Conservation (phyloP, 768 basidiomycete species). For the Mycena capillaripes region DNA sequence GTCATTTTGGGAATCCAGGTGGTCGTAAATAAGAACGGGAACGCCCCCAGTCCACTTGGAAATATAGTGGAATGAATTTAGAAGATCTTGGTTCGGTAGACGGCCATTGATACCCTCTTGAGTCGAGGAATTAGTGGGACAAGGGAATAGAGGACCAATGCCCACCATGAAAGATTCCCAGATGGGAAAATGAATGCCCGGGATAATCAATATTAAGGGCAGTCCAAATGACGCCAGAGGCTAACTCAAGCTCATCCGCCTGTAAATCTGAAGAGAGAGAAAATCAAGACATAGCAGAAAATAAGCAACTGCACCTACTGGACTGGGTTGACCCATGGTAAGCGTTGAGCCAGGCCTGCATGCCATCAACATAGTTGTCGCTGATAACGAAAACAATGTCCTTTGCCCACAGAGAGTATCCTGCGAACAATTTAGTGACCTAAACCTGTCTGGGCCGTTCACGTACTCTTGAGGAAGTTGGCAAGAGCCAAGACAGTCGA, state of each 20-base stretch:
- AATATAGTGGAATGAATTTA: constrained; percentile 86
- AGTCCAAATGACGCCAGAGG: constrained; percentile 95
- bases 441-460: background rate
- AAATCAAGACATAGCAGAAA: constrained; percentile 1
- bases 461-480: constrained; percentile 83
- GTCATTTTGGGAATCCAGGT: constrained; percentile 61
- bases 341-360: constrained; percentile 91
- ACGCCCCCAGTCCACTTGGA: constrained; percentile 81
- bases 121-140: constrained; percentile 16
- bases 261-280: constrained; percentile 68
- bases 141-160: constrained; percentile 3
- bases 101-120: constrained; percentile 96
- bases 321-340: constrained; percentile 82
- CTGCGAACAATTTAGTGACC: constrained; percentile 54
- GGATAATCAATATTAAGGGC: constrained; percentile 96
- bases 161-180: constrained; percentile 95
- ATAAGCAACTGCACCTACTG: constrained; percentile 67
- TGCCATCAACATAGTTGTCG: constrained; percentile 91
- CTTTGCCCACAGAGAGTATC: constrained; percentile 93
- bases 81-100: constrained; percentile 94
- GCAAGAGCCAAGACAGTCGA: constrained; percentile 91
- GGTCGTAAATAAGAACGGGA: constrained; percentile 86
- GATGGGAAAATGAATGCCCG: constrained; percentile 95
- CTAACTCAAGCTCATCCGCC: constrained; percentile 71
- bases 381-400: constrained; percentile 92